Percentiles rank a stretch among this genome's conserved stretches.
These are phyloP conservation scores for Phylloporus sp. DNA, from an alignment of 768 basidiomycete species.

Conservation along the genomic window DNA sequence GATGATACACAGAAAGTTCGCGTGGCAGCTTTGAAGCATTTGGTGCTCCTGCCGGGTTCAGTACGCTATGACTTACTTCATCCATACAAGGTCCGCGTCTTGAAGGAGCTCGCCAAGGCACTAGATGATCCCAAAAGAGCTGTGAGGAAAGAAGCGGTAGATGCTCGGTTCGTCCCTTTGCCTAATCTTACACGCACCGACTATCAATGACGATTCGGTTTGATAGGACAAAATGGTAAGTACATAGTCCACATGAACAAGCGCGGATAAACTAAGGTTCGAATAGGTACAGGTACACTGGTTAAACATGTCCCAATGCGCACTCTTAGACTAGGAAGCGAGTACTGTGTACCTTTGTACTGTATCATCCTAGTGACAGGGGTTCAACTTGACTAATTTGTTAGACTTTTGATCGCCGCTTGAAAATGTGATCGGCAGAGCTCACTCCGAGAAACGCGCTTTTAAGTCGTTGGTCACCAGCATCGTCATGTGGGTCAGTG, in stretches of 20 bases:
- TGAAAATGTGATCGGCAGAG: constrained; percentile 10
- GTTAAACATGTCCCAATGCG: constrained; percentile 1
- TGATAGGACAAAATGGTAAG: constrained; percentile 29
- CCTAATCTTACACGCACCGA: background rate
- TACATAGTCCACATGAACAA: background rate
- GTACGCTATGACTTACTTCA: constrained; percentile 84
- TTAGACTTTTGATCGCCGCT: constrained; percentile 20
- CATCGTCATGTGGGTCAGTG: constrained; percentile 31
- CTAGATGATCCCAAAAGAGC: constrained; percentile 87
- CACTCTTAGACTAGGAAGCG: background rate
- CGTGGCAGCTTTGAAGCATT: constrained; percentile 66
- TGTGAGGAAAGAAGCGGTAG: constrained; percentile 87
- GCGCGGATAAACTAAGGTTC: background rate
- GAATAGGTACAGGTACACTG: constrained; percentile 29
- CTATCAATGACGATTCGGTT: constrained; percentile 3
- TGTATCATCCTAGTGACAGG: too few relatives aligned
- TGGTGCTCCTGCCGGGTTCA: constrained; percentile 67
- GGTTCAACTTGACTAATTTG: background rate
- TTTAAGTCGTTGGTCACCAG: constrained; percentile 4
- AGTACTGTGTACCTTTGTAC: background rate
- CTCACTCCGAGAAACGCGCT: background rate
- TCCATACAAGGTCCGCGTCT: constrained; percentile 66
- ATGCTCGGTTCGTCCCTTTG: constrained; percentile 49
- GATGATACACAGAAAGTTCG: constrained; percentile 60
- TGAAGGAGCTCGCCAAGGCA: constrained; percentile 68